Base-by-base conservation (phyloP, 2,329 filamentous ascomycete species). In the Pseudocercospora macadamiae region DNA sequence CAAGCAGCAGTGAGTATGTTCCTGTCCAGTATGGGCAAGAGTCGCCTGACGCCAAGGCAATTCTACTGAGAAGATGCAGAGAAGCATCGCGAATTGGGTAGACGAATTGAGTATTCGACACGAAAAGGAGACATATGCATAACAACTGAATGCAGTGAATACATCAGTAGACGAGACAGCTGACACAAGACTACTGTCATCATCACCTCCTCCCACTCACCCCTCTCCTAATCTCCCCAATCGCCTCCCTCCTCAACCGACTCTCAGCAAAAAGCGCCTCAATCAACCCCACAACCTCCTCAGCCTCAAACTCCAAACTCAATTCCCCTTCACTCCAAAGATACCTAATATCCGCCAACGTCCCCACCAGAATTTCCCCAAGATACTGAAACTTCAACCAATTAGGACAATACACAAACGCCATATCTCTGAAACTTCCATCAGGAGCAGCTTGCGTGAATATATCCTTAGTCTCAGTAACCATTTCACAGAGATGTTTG, bases 301-400 rank as follows among this genome's bases (percentile, higher is more conserved):
- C 83, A 2, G 76, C 76, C 21, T 80, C 80, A 73, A 87, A 88
- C 67, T 88, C 85, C 55, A 87, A 69, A 60, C 81, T 82, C 66
- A 88, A 67, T 70, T 86, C 86, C n/a, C 84, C 83, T 64, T 88
- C 85, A 2, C 78, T 79, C 86, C 86, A 88, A 42, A 88, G 70
- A 62, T 83, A 88, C 66, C 83, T 86, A 73, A 88, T 88, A 66
- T 88, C 86, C 18, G 83, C 85, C 14, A 88, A 73, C 49, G 80
- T 84, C 55, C 82, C 82, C 54, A 87, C 86, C 53, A 88, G 70
- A 44, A 88, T 86, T 64, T 87, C 86, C 39, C 80, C 75, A 53
- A 88, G 69, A 65, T 87, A 88, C 68, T 86, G 84, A 68, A 88
- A 87, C 60, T 84, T 85, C 62, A 88, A 76, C 86, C 86, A 88